Conservation (phyloP, 2,329 filamentous ascomycete species). For the Diaporthe amygdali region DNA sequence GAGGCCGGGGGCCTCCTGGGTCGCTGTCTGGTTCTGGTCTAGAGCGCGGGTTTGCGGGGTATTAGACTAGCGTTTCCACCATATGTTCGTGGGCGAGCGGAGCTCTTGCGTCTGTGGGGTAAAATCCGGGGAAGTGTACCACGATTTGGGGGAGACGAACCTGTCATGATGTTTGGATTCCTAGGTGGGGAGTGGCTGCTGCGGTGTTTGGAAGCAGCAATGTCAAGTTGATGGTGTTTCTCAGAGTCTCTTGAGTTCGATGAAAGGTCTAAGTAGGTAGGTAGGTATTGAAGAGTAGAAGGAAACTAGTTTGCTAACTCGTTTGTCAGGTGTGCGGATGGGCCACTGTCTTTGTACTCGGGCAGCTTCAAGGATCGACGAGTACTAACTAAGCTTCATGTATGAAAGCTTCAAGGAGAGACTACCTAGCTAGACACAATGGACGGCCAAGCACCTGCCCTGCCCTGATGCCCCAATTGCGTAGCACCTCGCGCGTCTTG, state of each 20-base stretch:
- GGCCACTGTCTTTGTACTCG: constrained; percentile 20
- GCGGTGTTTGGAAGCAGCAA: neutral
- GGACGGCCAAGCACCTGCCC: neutral
- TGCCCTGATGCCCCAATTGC: neutral
- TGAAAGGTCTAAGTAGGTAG: too few species aligned
- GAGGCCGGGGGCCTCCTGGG: constrained; percentile 30
- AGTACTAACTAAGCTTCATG: constrained; percentile 1
- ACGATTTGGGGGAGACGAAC: neutral
- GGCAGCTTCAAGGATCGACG: constrained; percentile 11
- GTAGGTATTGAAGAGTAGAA: neutral
- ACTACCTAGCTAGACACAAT: neutral
- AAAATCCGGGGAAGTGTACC: neutral
- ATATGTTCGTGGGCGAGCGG: neutral
- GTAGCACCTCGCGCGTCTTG: neutral
- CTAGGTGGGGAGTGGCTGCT: neutral
- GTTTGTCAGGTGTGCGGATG: neutral
- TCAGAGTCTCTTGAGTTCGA: neutral
- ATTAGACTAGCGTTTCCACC: neutral
- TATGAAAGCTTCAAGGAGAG: neutral
- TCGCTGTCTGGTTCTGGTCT: constrained; percentile 29
- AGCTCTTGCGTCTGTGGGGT: neutral
- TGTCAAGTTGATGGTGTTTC: neutral
- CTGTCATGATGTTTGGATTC: constrained; percentile 16
- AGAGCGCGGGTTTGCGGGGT: neutral
- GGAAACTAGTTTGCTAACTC: neutral